Evolutionary conservation across 2,329 filamentous ascomycete species (phyloP).

Genomic region (Trichoderma cornu-damae): DNA sequence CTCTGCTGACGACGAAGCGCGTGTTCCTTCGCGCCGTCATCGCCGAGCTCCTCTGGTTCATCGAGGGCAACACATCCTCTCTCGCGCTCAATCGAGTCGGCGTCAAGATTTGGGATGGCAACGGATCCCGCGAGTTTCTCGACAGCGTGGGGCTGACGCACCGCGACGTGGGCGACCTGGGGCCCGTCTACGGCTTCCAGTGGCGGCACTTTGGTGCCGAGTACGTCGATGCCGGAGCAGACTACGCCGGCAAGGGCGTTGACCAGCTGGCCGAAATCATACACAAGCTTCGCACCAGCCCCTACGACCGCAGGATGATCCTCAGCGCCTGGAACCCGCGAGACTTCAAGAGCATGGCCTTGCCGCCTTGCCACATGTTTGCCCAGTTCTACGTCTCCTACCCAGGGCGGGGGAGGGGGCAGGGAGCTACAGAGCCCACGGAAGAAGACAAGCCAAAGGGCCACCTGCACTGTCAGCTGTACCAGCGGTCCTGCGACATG

Average conservation of each 20-base stretch:
- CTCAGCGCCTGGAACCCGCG: conserved; percentile 90
- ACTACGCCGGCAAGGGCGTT: conserved; percentile 84
- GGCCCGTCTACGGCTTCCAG: conserved; percentile 96
- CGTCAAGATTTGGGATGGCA: conserved; percentile 98
- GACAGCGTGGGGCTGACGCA: conserved; percentile 77
- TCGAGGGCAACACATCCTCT: conserved; percentile 78
- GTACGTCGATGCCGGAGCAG: conserved; percentile 70
- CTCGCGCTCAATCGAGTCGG: conserved; percentile 69
- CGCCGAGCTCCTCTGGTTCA: conserved; percentile 93
- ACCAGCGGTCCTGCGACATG: conserved; percentile 95
- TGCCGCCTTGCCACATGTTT: conserved; percentile 96
- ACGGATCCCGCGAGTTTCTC: conserved; percentile 84
- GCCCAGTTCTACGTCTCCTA: conserved; percentile 91
- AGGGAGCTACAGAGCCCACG: conserved; percentile 13
- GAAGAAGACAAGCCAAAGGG: conserved; percentile 49
- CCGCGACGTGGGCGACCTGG: conserved; percentile 79
- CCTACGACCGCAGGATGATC: conserved; percentile 86
- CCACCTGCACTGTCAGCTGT: conserved; percentile 78
- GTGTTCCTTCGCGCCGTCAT: conserved; percentile 89
- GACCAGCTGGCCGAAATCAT: conserved; percentile 93
- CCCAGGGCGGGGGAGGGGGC: conserved; percentile 37
- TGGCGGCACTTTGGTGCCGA: conserved; percentile 97
- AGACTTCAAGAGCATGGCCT: conserved; percentile 80
- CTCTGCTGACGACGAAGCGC: conserved; percentile 93
- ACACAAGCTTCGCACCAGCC: conserved; percentile 73